Percentiles rank a stretch among this genome's conserved stretches.
phyloP scores from a whole-genome alignment of 192 early-diverging fungal genomes.

The Entrophospora sp. region DNA sequence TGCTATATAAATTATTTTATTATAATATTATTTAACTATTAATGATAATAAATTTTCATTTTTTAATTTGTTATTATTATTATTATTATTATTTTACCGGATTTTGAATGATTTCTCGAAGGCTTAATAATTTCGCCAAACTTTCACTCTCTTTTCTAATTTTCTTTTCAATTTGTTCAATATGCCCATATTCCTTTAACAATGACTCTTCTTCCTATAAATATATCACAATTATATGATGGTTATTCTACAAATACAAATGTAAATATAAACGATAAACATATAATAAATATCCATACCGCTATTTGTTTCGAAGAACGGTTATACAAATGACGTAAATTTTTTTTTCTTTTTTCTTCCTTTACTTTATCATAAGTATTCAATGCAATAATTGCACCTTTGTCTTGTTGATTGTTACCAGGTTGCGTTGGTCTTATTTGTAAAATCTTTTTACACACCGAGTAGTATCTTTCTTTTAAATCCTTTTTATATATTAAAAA shows the following conservation, averaged over 20 bases:
- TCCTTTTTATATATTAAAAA: too few relatives aligned
- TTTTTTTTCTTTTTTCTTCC: constrained; percentile 76
- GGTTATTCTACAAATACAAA: too few relatives aligned
- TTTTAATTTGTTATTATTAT: neutral
- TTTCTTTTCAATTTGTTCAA: constrained; percentile 71
- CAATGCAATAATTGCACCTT: constrained; percentile 22
- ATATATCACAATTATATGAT: too few relatives aligned
- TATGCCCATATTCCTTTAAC: constrained; percentile 62
- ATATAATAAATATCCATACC: constrained; percentile 9
- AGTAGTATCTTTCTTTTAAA: constrained; percentile 79
- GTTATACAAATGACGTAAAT: constrained; percentile 60
- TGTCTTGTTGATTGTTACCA: constrained; percentile 25
- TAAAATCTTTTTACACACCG: constrained; percentile 52
- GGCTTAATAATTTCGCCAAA: constrained; percentile 52
- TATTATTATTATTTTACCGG: neutral
- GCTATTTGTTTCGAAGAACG: constrained; percentile 71
- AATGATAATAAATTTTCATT: neutral
- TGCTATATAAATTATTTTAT: neutral
- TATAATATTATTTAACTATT: neutral
- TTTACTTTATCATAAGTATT: constrained; percentile 28
- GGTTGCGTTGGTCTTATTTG: constrained; percentile 34
- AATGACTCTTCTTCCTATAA: constrained; percentile 70
- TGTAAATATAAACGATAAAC: too few relatives aligned
- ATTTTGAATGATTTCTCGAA: constrained; percentile 40
- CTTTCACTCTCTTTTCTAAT: constrained; percentile 70